Base-by-base conservation (phyloP, 306 rosid species). In the Aeschynomene evenia region DNA sequence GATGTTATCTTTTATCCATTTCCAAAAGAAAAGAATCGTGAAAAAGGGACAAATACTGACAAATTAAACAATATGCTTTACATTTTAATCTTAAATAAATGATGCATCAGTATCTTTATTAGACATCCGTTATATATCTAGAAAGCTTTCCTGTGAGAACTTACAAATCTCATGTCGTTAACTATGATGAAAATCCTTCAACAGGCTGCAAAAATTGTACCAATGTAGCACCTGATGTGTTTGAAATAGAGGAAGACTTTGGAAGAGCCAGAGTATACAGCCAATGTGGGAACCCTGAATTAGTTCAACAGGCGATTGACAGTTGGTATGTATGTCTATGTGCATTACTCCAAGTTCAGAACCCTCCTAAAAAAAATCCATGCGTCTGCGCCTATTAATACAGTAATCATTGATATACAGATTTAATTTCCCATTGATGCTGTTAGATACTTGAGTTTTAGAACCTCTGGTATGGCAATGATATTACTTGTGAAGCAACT, bases 171-270 rank as follows among this genome's bases (percentile, higher is more conserved):
- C 52, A 53, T 16, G 13, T 37, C 26, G 26, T 45, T n/a, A 62
- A 62, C 20, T 24, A 52, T 15, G 5, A 21, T 81, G 53, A 50
- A 36, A 51, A 36, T 70, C 22, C 65, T 56, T 60, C 21, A 18
- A 19, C 83, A 92, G 96, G 98, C 59, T 92, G 98, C 84, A 92
- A 88, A 75, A 92, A 83, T 64, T 92, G 98, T 70, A 89, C 95
- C 53, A 89, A 84, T 42, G 78, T 89, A 15, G 86, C 90, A 57
- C 67, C 89, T 1, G 85, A 80, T 59, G 95, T 89, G 57, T 92
- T 92, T 61, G 77, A 77, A 52, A 92, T 92, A 7, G 98, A 92
- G 75, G 98, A 92, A 65, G 96, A 89, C 43, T 92, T 84, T 29
- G 93, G 98, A 77, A 82, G 98, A 81, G 98, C 98, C 55, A 77